Evolutionary conservation across 768 basidiomycete species (phyloP), one percentile per base, ranked within the genome.

Genomic region (Auricularia cornea): DNA sequence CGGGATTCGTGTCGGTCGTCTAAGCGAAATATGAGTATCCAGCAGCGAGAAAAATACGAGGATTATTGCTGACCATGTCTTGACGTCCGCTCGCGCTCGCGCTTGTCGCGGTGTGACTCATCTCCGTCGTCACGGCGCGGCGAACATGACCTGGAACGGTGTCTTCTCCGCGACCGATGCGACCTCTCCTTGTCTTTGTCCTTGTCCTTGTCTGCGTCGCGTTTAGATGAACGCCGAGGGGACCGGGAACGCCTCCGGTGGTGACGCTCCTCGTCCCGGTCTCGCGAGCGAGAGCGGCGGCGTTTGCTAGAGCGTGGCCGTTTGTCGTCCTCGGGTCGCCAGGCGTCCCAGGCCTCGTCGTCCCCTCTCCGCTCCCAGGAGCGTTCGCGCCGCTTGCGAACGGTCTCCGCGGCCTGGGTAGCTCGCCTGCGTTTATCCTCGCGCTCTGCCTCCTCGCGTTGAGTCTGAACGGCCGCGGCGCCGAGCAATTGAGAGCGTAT

Each of bases 361-460:
- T 62, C 64, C 18, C 56, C 59, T 18, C 62, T 51, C 32, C 64
- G 62, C 61, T 52, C 73, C 73, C 68, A 71, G 72, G 59, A 71
- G 68, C 57, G 79, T 74, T 63, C 82, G 73, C 66, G 82, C 4
- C 54, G 54, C 16, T 26, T 73, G 64, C 82, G 80, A 72, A 87
- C 87, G 2, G 88, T 90, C 44, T 82, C 83, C 3, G 78, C 82
- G 31, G 91, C 91, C 73, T 94, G 92, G 70, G 89, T 83, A 0
- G 91, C 92, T 2, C 92, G 78, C 62, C 80, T 76, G 38, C 88
- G 75, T 67, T 68, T 57, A 14, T 59, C 66, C 32, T 66, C 59
- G 54, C 69, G 29, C 29, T 69, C 66, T 59, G 67, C 61, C 52
- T 65, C 68, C 56, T 67, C 68, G 38, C 63, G 64, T 60, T 67